A percentile compares a stretch with the other conserved stretches of the same genome.
Evolutionary conservation across 2,329 filamentous ascomycete species (phyloP).

Genomic region (Xylaria sp.): DNA sequence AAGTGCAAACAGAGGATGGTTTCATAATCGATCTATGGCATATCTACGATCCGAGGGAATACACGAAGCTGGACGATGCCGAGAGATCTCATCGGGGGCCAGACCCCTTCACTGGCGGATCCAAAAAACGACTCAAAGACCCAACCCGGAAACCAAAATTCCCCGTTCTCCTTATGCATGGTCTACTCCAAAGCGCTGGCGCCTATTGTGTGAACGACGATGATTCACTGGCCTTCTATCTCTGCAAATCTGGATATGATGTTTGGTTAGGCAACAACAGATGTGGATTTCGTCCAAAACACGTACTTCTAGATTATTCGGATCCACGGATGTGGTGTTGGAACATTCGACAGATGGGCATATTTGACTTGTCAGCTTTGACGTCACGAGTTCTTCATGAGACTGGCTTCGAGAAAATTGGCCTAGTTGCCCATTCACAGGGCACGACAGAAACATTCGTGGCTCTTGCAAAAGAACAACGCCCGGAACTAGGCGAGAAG

Average conservation of each 20-base stretch:
- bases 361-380: constrained; percentile 86
- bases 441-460: constrained; percentile 91
- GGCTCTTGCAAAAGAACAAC: constrained; percentile 88
- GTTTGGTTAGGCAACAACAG: constrained; percentile 97
- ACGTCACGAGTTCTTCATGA: constrained; percentile 81
- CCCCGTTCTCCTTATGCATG: constrained; percentile 88
- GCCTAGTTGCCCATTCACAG: constrained; percentile 87
- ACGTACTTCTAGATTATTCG: constrained; percentile 73
- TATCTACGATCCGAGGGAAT: constrained; percentile 84
- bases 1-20: constrained; percentile 92
- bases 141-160: constrained; percentile 69
- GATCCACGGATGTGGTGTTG: constrained; percentile 97
- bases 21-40: constrained; percentile 93
- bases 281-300: constrained; percentile 84
- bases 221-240: constrained; percentile 87
- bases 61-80: constrained; percentile 62
- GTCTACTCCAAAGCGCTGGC: constrained; percentile 86
- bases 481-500: constrained; percentile 83
- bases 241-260: constrained; percentile 92
- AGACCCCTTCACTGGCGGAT: constrained; percentile 66
- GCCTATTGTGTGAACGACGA: constrained; percentile 93
- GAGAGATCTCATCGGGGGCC: constrained; percentile 68
- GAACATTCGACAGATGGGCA: constrained; percentile 95
- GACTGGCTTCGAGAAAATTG: constrained; percentile 85
- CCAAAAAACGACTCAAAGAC: constrained; percentile 53